A percentile compares a stretch with the other conserved stretches of the same genome.
Evolutionary conservation across 2,329 filamentous ascomycete species (phyloP).

Genomic region (Cladosporium colombiae): DNA sequence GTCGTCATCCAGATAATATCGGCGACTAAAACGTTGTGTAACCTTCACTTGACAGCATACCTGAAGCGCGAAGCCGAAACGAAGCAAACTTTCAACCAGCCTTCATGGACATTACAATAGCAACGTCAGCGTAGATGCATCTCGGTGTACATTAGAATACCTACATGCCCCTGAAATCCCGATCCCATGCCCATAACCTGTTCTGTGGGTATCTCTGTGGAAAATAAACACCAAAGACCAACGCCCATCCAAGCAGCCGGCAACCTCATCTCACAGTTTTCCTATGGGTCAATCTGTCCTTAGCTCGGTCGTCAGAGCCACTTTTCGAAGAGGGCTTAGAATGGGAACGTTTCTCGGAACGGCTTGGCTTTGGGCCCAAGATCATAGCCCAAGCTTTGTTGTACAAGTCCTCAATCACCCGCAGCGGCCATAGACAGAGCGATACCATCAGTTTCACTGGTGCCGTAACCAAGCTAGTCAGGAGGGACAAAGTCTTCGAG

Average conservation of each 20-base stretch:
- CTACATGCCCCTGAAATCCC: neutral
- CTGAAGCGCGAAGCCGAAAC: neutral
- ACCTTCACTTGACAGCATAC: neutral
- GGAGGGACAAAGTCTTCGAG: constrained; percentile 5
- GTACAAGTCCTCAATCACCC: constrained; percentile 29
- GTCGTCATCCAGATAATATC: neutral
- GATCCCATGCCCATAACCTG: neutral
- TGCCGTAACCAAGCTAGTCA: constrained; percentile 9
- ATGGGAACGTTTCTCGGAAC: constrained; percentile 3
- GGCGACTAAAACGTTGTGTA: neutral
- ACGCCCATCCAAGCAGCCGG: neutral
- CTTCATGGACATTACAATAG: neutral
- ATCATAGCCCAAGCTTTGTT: constrained; percentile 26
- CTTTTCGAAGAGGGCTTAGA: neutral
- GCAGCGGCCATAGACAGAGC: constrained; percentile 25
- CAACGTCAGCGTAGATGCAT: neutral
- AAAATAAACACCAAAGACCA: neutral
- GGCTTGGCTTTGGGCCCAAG: constrained; percentile 23
- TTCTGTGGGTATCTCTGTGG: constrained; percentile 3
- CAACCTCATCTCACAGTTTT: neutral
- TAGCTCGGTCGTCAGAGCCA: constrained; percentile 7
- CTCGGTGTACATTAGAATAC: neutral
- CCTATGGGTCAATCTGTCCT: constrained; percentile 1
- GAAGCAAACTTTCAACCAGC: neutral
- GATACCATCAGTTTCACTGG: constrained; percentile 6